Evolutionary conservation across 2,329 filamentous ascomycete genomes (phyloP), one percentile per base, ranked within the genome.

Genomic region (Trichophyton benhamiae): DNA sequence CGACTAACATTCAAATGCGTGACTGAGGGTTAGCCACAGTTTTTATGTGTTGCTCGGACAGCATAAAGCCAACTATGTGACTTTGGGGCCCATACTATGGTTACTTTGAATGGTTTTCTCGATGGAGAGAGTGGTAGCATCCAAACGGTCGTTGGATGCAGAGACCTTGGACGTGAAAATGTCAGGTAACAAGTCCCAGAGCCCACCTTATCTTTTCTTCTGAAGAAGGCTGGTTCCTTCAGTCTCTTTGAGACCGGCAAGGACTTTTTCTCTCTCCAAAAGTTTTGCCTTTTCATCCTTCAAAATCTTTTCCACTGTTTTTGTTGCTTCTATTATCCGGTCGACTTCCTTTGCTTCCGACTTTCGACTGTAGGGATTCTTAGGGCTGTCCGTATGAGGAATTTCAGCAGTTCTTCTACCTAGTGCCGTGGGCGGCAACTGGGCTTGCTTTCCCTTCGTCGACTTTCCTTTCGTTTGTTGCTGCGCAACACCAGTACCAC

Each of bases 371-470:
- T 89, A 91, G n/a, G 84, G 86, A 70, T 86, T 86, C 38, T 81
- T 85, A 1, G 85, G 83, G 7, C 83, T 79, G 68, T 83, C 87
- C 57, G 77, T 79, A 61, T 84, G 78, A 3, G 89, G 89, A 64
- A 95, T 84, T 77, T 90, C 85, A 61, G 88, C 88, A 58, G 86
- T 88, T 63, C 86, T 82, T 66, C 87, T 83, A 66, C 83, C 81
- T 77, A 60, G 82, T 79, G 66, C 80, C 79, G 66, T 77, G 74
- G 61, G 74, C 25, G 58, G 62, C 33, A 60, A 62, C 30, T 75
- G 66, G 67, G 73, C 64, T 66, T 77, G 79, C 66, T 86, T 83
- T 30, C 82, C 80, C 44, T 82, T 82, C 66, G 83, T 84, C 48
- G 82, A 82, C 60, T 81, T 81, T 17, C 68, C 66, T 63, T 58